Percentiles rank a stretch among this genome's conserved stretches.
phyloP scores from a whole-genome alignment of 148 eudicot species.

The Rhododendron mucronatum region DNA sequence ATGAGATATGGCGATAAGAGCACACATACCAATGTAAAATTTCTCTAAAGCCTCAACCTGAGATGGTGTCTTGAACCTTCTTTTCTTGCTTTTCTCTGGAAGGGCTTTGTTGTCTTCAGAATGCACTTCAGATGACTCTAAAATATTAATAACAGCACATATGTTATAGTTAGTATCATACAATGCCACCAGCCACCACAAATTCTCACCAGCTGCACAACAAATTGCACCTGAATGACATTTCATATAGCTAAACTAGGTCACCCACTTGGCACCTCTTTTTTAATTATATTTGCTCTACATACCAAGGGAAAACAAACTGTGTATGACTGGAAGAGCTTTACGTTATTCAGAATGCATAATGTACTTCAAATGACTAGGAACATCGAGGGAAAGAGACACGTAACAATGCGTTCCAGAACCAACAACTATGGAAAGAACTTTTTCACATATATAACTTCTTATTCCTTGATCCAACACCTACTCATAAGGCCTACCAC shows the following conservation, averaged over 20 bases:
- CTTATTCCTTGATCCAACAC: not conserved
- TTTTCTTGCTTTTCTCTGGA: conserved; percentile 60
- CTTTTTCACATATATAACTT: no score
- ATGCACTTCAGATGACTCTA: conserved; percentile 47
- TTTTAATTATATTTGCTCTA: not conserved
- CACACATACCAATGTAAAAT: conserved; percentile 60
- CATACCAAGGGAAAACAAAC: not conserved
- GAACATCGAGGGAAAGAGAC: not conserved
- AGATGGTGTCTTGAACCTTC: conserved; percentile 71
- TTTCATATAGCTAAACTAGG: not conserved
- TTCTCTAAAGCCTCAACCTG: conserved; percentile 83
- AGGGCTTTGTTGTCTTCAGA: conserved; percentile 58
- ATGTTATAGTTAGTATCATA: not conserved
- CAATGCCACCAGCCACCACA: not conserved
- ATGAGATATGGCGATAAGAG: not conserved
- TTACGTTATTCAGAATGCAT: not conserved
- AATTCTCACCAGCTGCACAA: not conserved
- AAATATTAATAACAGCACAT: conserved; percentile 12
- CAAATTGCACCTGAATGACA: not conserved
- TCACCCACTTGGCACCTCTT: not conserved
- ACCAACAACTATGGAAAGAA: not conserved
- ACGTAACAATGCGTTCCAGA: not conserved
- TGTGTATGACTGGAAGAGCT: not conserved
- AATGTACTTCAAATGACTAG: not conserved
- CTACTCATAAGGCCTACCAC: not conserved